Evolutionary conservation across 345 rosid species (phyloP).

Genomic region (Ailanthus altissimus): DNA sequence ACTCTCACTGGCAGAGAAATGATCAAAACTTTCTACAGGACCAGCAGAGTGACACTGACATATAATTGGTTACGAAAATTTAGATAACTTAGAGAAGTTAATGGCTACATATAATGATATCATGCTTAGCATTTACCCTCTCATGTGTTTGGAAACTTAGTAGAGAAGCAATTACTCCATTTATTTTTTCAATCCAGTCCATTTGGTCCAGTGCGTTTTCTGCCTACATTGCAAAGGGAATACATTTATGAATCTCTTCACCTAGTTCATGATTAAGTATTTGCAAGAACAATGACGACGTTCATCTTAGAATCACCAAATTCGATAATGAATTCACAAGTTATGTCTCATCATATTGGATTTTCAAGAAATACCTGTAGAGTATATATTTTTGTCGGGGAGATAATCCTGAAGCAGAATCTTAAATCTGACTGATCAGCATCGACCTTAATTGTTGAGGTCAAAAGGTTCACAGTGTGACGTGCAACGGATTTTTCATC

Average conservation of each 20-base stretch:
- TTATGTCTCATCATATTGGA: constrained; percentile 12
- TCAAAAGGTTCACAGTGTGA: constrained; percentile 69
- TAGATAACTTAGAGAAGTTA: constrained; percentile 4
- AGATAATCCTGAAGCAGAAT: constrained; percentile 81
- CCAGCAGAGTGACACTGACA: constrained; percentile 51
- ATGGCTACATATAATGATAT: neutral
- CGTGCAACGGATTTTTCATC: constrained; percentile 80
- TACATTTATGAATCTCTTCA: neutral
- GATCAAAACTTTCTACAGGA: constrained; percentile 41
- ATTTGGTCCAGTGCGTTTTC: constrained; percentile 77
- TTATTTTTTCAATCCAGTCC: constrained; percentile 89
- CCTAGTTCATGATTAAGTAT: constrained; percentile 1
- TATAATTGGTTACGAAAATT: constrained; percentile 21
- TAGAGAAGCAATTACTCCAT: constrained; percentile 70
- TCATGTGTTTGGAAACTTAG: constrained; percentile 64
- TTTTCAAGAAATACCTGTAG: constrained; percentile 54
- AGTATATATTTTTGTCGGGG: constrained; percentile 59
- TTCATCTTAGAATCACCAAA: neutral
- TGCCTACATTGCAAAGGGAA: constrained; percentile 53
- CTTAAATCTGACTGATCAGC: constrained; percentile 78
- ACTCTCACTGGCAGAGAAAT: constrained; percentile 45
- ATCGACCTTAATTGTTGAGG: constrained; percentile 77
- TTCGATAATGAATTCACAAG: neutral
- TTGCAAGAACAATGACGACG: neutral
- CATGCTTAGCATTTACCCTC: constrained; percentile 39